Evolutionary conservation across 2,329 filamentous ascomycete genomes (phyloP), one percentile per base, ranked within the genome.

Genomic region (Biscogniauxia mediterranea): DNA sequence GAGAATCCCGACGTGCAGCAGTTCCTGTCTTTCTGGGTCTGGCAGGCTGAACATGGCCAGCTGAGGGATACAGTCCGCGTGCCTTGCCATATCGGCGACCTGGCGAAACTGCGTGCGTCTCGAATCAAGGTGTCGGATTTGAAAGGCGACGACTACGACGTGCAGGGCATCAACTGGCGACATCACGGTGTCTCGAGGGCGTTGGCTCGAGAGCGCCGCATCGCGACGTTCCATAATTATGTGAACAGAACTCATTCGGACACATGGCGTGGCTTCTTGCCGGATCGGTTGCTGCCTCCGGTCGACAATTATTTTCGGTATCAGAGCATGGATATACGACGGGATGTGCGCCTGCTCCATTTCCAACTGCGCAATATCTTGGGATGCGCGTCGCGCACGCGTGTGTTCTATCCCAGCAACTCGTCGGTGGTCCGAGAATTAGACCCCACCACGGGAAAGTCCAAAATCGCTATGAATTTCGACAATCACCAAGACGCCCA

Each of bases 311-410:
- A 82, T 69, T 88, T 88, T 69, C 79, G 80, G 56, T 89, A 88
- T 69, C 79, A 79, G 50, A 79, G 77, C 49, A 86, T 87, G 80
- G 78, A 83, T 62, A 77, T 88, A 51, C 78, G 80, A 53, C 78
- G 77, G 20, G 78, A 85, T 56, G 77, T 86, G 23, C 77, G 81
- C 62, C 73, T 89, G 19, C 78, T 84, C n/a, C 87, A 90, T 73
- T 89, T 89, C 63, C 87, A 90, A 69, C 77, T 89, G 13, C 84
- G 87, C 52, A 88, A 87, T 67, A 77, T 88, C 17, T 74, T 90
- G 20, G 84, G 84, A 2, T 83, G 82, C 67, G 79, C 83, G 5
- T 84, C 83, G 8, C 78, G 81, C 32, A 82, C 81, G 6, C 81
- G 83, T 51, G 78, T 80, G 8, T 89, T 84, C 69, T 89, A 88